These are phyloP conservation scores for Eucommia ulmoides DNA, from an alignment of 257 asterid species.

Conservation along the genomic window DNA sequence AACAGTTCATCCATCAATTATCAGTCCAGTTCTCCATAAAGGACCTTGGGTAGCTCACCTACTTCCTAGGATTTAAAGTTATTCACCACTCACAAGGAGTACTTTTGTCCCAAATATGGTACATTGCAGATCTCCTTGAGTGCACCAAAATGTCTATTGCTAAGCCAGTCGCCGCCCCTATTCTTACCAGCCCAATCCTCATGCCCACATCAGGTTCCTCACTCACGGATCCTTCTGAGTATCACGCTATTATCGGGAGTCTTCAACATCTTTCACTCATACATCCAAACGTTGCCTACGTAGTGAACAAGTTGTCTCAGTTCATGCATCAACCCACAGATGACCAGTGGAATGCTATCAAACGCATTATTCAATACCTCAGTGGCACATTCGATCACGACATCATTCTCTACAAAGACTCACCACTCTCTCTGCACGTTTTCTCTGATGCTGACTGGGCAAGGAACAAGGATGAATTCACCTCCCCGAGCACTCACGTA, in stretches of 20 bases:
- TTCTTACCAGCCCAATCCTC: background rate
- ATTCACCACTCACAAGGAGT: background rate
- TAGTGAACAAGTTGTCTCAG: background rate
- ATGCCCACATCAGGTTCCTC: background rate
- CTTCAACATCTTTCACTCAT: background rate
- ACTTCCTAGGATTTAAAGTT: background rate
- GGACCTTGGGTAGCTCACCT: background rate
- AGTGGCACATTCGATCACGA: too few species aligned
- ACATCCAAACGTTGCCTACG: background rate
- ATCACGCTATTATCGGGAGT: background rate
- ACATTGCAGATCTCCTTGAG: background rate
- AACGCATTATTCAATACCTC: too few species aligned
- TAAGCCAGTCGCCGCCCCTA: background rate
- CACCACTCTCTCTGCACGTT: too few species aligned
- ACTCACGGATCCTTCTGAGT: background rate
- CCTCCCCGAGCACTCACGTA: too few species aligned
- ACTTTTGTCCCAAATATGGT: background rate
- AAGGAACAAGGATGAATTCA: too few species aligned
- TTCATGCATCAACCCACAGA: background rate
- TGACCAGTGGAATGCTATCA: too few species aligned
- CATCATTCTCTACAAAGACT: too few species aligned
- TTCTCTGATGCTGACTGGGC: too few species aligned
- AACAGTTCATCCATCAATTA: background rate
- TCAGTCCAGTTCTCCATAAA: background rate
- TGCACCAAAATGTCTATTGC: background rate